A percentile compares a stretch with the other conserved stretches of the same genome.
These are phyloP conservation scores for Phyllostachys edulis DNA, from an alignment of 176 grass and related monocot genomes.

Conservation along the genomic window DNA sequence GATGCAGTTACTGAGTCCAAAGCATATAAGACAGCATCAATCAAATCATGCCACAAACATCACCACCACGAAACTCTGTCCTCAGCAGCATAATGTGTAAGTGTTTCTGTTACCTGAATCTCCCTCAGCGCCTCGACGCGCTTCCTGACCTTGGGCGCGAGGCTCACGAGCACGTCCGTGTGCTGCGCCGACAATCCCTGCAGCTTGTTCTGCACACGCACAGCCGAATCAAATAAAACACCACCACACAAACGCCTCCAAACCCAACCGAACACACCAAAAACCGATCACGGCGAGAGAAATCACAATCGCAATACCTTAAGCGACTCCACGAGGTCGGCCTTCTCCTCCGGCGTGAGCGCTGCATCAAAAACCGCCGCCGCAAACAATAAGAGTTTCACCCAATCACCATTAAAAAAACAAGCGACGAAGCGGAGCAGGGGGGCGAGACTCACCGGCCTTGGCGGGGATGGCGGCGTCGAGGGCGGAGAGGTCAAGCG, in stretches of 20 bases:
- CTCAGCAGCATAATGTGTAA: neutral
- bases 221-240: slow-evolving; percentile 7
- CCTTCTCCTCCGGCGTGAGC: slow-evolving; percentile 42
- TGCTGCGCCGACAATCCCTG: slow-evolving; percentile 21
- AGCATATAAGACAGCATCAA: neutral
- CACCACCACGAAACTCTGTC: neutral
- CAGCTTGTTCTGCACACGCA: slow-evolving; percentile 34
- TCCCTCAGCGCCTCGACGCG: slow-evolving; percentile 43
- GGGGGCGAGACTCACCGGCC: neutral
- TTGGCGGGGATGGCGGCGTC: slow-evolving; percentile 6
- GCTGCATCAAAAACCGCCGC: slow-evolving; percentile 23
- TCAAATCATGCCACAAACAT: neutral
- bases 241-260: neutral
- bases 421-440: neutral
- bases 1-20: neutral
- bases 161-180: slow-evolving; percentile 26
- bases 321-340: slow-evolving; percentile 15
- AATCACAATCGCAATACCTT: slow-evolving; percentile 20
- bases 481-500: slow-evolving; percentile 35
- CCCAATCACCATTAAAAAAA: neutral
- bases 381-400: neutral
- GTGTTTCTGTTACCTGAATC: slow-evolving; percentile 38
- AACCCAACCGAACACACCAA: neutral
- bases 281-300: neutral
- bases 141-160: slow-evolving; percentile 47